Evolutionary conservation across 371 early-diverging fungal genomes (phyloP).

Genomic region (Nematocida ausubeli): DNA sequence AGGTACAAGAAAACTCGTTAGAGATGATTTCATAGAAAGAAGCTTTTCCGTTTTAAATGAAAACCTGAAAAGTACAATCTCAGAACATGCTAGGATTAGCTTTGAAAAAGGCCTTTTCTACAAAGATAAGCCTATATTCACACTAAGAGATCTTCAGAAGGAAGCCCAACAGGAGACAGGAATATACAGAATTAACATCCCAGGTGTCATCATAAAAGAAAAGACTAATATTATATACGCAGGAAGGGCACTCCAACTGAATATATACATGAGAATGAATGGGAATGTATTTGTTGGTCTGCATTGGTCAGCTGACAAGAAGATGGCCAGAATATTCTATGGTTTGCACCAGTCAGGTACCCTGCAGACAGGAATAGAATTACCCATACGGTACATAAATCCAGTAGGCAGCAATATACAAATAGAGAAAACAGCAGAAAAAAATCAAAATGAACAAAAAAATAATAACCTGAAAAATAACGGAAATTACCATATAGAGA

Average conservation of each 20-base stretch:
- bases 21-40: slow-evolving; percentile 1
- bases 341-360: not conserved
- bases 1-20: not conserved
- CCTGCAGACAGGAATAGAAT: not conserved
- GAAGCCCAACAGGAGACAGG: not conserved
- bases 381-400: not conserved
- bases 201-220: slow-evolving; percentile 23
- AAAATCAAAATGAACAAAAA: too few relatives aligned
- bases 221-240: slow-evolving; percentile 1
- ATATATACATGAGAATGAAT: not conserved
- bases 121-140: not conserved
- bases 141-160: slow-evolving; percentile 30
- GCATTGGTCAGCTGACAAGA: not conserved
- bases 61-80: not conserved
- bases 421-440: too few relatives aligned
- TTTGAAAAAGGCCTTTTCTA: slow-evolving; percentile 36
- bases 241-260: not conserved
- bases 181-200: not conserved
- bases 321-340: slow-evolving; percentile 7
- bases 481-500: too few relatives aligned
- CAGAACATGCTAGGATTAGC: not conserved
- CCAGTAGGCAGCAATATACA: too few relatives aligned
- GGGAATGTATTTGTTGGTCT: not conserved
- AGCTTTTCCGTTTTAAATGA: not conserved
- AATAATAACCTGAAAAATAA: too few relatives aligned